Conservation (phyloP, 2,329 filamentous ascomycete genomes). For the Leptographium lundbergii region DNA sequence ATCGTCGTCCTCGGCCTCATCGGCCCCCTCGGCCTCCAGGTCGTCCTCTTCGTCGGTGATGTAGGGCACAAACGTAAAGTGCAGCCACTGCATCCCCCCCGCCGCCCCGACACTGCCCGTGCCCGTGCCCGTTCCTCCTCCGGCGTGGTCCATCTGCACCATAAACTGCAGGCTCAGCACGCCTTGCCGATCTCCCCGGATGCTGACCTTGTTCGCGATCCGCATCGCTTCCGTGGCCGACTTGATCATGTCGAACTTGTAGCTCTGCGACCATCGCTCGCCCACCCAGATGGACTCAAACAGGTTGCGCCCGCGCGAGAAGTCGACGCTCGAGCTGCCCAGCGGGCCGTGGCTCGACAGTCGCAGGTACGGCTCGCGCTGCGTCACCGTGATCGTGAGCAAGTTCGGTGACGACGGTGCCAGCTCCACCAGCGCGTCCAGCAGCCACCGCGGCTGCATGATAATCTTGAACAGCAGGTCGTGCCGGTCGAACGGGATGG, state of each 20-base stretch:
- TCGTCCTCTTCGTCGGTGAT: conserved; percentile 44
- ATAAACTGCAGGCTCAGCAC: conserved; percentile 94
- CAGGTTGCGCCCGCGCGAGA: conserved; percentile 50
- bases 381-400: conserved; percentile 55
- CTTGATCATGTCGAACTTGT: conserved; percentile 78
- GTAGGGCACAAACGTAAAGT: conserved; percentile 72
- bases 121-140: too few relatives aligned
- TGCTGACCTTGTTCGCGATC: conserved; percentile 80
- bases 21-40: conserved; percentile 20
- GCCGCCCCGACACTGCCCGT: background rate
- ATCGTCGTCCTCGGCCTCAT: conserved; percentile 13
- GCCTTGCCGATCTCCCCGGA: conserved; percentile 76
- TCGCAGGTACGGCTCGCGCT: conserved; percentile 56
- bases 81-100: conserved; percentile 52
- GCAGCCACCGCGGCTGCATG: conserved; percentile 65
- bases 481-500: conserved; percentile 79
- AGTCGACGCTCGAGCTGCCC: conserved; percentile 53
- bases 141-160: conserved; percentile 59
- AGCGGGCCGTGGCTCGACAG: conserved; percentile 53
- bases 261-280: conserved; percentile 53
- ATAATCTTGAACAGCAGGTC: conserved; percentile 84
- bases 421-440: conserved; percentile 60
- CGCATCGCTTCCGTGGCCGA: conserved; percentile 87
- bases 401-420: conserved; percentile 58
- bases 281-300: conserved; percentile 63